These are phyloP conservation scores for Boletus chippewaensis DNA, from an alignment of 1,284 basidiomycete genomes.

Conservation along the genomic window DNA sequence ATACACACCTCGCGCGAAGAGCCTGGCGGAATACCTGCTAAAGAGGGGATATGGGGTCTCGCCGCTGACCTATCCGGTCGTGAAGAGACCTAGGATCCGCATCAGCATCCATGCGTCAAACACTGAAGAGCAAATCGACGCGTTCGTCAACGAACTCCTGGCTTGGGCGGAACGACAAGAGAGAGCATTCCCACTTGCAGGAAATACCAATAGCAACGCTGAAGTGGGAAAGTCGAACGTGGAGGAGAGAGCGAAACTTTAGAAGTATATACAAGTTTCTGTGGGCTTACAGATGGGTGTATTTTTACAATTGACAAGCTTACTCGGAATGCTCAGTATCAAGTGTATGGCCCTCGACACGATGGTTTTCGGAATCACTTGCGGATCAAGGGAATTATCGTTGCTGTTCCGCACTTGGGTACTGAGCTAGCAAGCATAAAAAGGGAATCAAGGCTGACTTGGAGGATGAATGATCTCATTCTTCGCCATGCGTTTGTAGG, in stretches of 20 bases:
- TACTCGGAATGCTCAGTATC: not conserved
- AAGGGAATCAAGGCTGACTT: no score
- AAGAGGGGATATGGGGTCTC: conserved; percentile 14
- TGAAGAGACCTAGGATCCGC: conserved; percentile 18
- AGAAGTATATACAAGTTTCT: not conserved
- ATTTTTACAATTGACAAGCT: not conserved
- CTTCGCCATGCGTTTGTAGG: not conserved
- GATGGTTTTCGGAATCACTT: conserved; percentile 1
- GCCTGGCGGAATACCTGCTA: conserved; percentile 14
- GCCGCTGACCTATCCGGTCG: conserved; percentile 15
- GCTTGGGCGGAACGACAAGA: conserved; percentile 10
- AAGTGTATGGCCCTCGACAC: not conserved
- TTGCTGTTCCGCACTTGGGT: not conserved
- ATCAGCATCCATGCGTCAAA: conserved; percentile 18
- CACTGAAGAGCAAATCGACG: conserved; percentile 18
- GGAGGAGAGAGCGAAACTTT: conserved; percentile 13
- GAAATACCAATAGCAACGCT: not conserved
- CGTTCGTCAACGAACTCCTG: conserved; percentile 9
- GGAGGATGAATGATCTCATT: no score
- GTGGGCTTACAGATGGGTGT: not conserved
- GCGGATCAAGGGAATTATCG: not conserved
- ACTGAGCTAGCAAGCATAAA: not conserved
- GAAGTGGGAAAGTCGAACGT: not conserved
- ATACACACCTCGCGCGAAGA: conserved; percentile 13
- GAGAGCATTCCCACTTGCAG: not conserved